phyloP scores from a whole-genome alignment of 2,329 filamentous ascomycete species.

The Anthostomella pinea region DNA sequence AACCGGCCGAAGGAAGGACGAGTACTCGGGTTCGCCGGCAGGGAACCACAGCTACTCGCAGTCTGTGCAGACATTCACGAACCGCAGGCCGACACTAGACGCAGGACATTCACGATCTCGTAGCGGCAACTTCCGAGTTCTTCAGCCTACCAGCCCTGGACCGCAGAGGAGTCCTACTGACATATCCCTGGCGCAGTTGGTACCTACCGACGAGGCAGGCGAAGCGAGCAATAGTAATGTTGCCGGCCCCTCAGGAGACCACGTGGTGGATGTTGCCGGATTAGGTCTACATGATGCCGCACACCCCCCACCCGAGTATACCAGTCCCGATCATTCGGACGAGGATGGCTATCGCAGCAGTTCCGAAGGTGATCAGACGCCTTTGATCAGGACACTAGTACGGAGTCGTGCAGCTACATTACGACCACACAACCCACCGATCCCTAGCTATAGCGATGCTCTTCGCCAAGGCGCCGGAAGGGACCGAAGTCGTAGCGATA shows the following conservation, averaged over 20 bases:
- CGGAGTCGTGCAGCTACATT: conserved; percentile 47
- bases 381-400: conserved; percentile 46
- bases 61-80: conserved; percentile 42
- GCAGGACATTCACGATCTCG: conserved; percentile 70
- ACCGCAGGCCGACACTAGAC: conserved; percentile 42
- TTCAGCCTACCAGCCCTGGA: conserved; percentile 79
- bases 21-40: conserved; percentile 42
- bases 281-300: conserved; percentile 53
- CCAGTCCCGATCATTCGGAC: conserved; percentile 62
- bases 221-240: conserved; percentile 55
- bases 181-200: conserved; percentile 86
- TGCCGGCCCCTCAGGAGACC: conserved; percentile 33
- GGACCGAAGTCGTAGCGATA: conserved; percentile 43
- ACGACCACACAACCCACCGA: conserved; percentile 55
- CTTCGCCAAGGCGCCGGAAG: conserved; percentile 53
- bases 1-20: conserved; percentile 66
- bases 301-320: conserved; percentile 69
- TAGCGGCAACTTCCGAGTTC: conserved; percentile 74
- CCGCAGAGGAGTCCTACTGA: conserved; percentile 90
- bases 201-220: conserved; percentile 68
- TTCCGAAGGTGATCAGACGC: conserved; percentile 54
- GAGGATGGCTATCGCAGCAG: conserved; percentile 55
- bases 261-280: conserved; percentile 37
- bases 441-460: conserved; percentile 80
- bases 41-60: conserved; percentile 44